A percentile compares a stretch with the other conserved stretches of the same genome.
Conservation (phyloP, 2,329 filamentous ascomycete species). For the Verticillium klebahnii region DNA sequence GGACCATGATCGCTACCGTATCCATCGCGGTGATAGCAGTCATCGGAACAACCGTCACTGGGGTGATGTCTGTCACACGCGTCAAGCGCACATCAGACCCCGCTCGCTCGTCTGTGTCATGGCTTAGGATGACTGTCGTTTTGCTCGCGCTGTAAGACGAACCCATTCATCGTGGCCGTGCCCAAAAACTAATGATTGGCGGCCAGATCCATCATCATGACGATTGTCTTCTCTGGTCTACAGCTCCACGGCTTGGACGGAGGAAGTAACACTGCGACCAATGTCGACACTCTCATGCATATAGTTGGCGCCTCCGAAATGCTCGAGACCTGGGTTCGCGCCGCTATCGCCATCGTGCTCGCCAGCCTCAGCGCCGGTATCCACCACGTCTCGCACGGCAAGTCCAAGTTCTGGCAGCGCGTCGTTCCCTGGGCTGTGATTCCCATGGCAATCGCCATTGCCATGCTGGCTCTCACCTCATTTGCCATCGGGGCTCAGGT, state of each 20-base stretch:
- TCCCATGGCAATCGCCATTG: not conserved
- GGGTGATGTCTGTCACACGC: not conserved
- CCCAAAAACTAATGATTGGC: too few species aligned
- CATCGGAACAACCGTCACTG: not conserved
- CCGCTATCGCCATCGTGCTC: not conserved
- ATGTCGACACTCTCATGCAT: too few species aligned
- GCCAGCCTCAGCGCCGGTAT: not conserved
- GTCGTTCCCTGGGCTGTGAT: not conserved
- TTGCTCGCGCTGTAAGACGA: not conserved
- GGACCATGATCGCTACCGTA: not conserved
- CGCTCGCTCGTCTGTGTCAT: not conserved
- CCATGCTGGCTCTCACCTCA: too few species aligned
- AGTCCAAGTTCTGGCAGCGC: not conserved
- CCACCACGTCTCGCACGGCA: not conserved
- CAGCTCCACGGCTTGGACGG: not conserved
- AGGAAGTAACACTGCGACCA: too few species aligned
- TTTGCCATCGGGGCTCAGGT: too few species aligned
- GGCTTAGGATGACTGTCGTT: not conserved
- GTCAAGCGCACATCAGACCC: not conserved
- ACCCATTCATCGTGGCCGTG: not conserved
- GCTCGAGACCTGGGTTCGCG: not conserved
- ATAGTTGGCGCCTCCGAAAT: not conserved
- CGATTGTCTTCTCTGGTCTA: not conserved
- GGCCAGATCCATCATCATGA: not conserved
- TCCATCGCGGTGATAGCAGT: not conserved